Base-by-base conservation (phyloP, 2,329 filamentous ascomycete genomes). In the Huntiella omanensis region DNA sequence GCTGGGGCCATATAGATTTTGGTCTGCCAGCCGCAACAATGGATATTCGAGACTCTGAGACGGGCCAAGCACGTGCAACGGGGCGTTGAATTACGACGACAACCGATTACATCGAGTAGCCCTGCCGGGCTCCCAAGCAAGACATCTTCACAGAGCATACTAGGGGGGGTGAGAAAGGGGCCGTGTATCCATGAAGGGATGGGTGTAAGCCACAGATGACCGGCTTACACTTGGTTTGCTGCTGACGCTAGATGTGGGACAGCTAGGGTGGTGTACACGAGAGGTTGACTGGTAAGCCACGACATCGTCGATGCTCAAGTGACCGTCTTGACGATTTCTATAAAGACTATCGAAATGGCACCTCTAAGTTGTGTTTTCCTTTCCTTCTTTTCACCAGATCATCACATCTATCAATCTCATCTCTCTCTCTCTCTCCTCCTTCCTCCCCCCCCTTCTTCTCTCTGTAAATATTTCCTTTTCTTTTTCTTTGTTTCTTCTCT, bases 341-440 rank as follows among this genome's bases (percentile, higher is more conserved):
- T 49, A 49, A 49, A 49, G 47, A 45, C 17, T 36, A 32, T 10
- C 28, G 19, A n/a, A 36, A 41, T 33, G 36, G 36, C 42, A 40
- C 42, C 37, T 43, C 37, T 41, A n/a, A 37, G 37, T 28, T 7
- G n/a, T 13, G 33, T 42, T 36, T 40, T 41, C 44, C 43, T 41
- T 43, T 38, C 33, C 40, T 36, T 39, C 34, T 50, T 40, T 22
- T 47, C 44, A 50, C 45, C 38, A 33, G 40, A 44, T 45, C 41
- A 45, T 39, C 42, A 46, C 44, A 33, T 48, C 40, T 48, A 35
- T 38, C 46, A 38, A 42, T 43, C 43, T 40, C 35, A 45, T 50
- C 40, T 45, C 35, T 16, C 37, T 28, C 19, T 40, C 45, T 48
- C 49, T 47, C 48, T 33, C 37, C 36, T 39, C 33, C 51, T 45